A percentile compares a stretch with the other conserved stretches of the same genome.
phyloP scores from a whole-genome alignment of 495 filamentous ascomycete genomes.

The Pseudomonodictys pantanalensis region DNA sequence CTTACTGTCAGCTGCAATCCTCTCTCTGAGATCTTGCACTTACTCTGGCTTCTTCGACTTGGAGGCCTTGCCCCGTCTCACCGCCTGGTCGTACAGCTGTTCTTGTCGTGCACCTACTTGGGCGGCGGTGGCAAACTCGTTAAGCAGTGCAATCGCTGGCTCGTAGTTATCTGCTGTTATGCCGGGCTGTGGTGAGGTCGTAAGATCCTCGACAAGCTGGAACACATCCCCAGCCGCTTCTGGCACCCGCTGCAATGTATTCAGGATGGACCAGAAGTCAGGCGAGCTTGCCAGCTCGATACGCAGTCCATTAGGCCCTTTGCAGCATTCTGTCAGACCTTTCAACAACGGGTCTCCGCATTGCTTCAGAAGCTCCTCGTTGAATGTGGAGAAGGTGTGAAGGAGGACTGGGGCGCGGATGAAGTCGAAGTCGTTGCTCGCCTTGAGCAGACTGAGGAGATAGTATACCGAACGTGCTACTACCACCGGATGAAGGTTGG shows the following conservation, averaged over 20 bases:
- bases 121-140: slow-evolving; percentile 83
- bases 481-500: slow-evolving; percentile 72
- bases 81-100: slow-evolving; percentile 65
- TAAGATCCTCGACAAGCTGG: slow-evolving; percentile 71
- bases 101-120: slow-evolving; percentile 76
- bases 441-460: slow-evolving; percentile 74
- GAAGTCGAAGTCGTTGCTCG: slow-evolving; percentile 88
- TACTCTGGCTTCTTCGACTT: slow-evolving; percentile 41
- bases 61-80: slow-evolving; percentile 51
- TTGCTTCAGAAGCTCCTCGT: slow-evolving; percentile 70
- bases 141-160: slow-evolving; percentile 73
- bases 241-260: slow-evolving; percentile 62
- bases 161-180: slow-evolving; percentile 96
- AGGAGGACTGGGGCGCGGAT: slow-evolving; percentile 89
- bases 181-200: slow-evolving; percentile 61
- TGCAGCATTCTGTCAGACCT: slow-evolving; percentile 76
- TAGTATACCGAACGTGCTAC: slow-evolving; percentile 84
- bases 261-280: slow-evolving; percentile 93
- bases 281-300: slow-evolving; percentile 94
- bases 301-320: slow-evolving; percentile 68
- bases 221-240: slow-evolving; percentile 77
- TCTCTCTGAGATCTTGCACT: slow-evolving; percentile 45
- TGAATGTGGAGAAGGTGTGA: slow-evolving; percentile 84
- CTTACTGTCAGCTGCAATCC: slow-evolving; percentile 38
- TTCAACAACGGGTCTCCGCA: slow-evolving; percentile 71